Evolutionary conservation across 2,329 filamentous ascomycete genomes (phyloP), one percentile per base, ranked within the genome.

Genomic region (Cordyceps cicadae): DNA sequence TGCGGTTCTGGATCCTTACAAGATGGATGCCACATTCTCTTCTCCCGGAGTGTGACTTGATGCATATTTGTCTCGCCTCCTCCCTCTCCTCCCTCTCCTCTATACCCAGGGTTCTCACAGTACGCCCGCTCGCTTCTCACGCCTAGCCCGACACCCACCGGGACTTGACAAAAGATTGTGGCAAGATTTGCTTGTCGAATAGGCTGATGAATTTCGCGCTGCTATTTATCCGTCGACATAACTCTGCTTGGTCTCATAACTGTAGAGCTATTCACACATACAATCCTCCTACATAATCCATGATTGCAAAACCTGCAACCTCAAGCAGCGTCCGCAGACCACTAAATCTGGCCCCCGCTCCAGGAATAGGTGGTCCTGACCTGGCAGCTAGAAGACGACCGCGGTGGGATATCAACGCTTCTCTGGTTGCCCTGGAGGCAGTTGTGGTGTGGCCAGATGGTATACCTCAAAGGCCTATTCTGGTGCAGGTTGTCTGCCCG

Each of bases 311-410:
- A 17, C 41, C 37, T 26, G 9, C 14, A 54, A 54, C 21, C 52
- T 29, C 37, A 54, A 43, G 52, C 52, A 26, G 24, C 51, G 37
- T 43, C 52, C 52, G 7, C 21, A 54, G 52, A 54, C 37, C 26
- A 15, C 54, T 56, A 56, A 48, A 12, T 12, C 14, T 32, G 32
- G 54, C 21, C 54, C 34, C 54, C 54, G n/a, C 11, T 21, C 41
- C 24, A 49, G 21, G 55, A 58, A 50, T 49, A 58, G n/a, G 55
- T 58, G 14, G 43, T 26, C 19, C 46, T 50, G 55, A 41, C 55
- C 45, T 39, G 45, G 21, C 45, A 58, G 39, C 29, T 5, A 29
- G 21, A 39, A n/a, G 26, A 41, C 29, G 55, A 24, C 5, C 43
- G 29, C 34, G 55, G 55, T 1, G 12, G n/a, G 32, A 58, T 58